Base-by-base conservation (phyloP, 306 rosid species). In the Glycyrrhiza uralensis region DNA sequence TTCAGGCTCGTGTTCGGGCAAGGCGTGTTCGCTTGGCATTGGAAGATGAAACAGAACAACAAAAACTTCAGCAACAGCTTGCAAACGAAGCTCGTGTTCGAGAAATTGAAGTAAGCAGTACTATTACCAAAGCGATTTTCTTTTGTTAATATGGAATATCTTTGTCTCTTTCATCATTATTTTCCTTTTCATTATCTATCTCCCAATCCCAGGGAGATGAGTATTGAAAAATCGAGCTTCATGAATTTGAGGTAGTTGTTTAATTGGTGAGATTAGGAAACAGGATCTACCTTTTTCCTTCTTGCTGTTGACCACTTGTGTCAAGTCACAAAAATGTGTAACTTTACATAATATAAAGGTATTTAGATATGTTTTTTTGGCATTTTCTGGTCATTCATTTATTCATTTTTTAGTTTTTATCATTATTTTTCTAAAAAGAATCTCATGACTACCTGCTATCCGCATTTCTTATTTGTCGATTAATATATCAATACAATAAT, bases 1-100 rank as follows among this genome's bases (percentile, higher is more conserved):
- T 95, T 44, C 99, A 95, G 80, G 99, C 99, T 86, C 96, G 96
- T 76, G 99, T 95, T 46, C 86, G 99, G 60, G 99, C 99, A 72
- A 91, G 97, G 87, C 93, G 88, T 65, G 99, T 95, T 81, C 95
- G 99, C 80, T 38, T 91, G 69, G 85, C 97, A 56, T 78, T 95
- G 83, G 99, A 91, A 84, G 84, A 87, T 79, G 87, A 95, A 79
- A 83, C 87, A 14, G 49, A 60, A 19, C 82, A 94, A 74, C 90
- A 94, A 61, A 85, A 85, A 72, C 76, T 79, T 79, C 96, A 91
- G 80, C 96, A 89, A 62, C 91, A 95, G 80, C 85, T 89, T 71
- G 90, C 72, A 80, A 86, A 84, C 36, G 90, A 95, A 75, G 96
- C 89, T 55, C 96, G 2, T 38, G 97, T 91, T 23, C 87, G 92